phyloP scores from a whole-genome alignment of 139 green algal genomes.

The Picochlorum costavermella region DNA sequence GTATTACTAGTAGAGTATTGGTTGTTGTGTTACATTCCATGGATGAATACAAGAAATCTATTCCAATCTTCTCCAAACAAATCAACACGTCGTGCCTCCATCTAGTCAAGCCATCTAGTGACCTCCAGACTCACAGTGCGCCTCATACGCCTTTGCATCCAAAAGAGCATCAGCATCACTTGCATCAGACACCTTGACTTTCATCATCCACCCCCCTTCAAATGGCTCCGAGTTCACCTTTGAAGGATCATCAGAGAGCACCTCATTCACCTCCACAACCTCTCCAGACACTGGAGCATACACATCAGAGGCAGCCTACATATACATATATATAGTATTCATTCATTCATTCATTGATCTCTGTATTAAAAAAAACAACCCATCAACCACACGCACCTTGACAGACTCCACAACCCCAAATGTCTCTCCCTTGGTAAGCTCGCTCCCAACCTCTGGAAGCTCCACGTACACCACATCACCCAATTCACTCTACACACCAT shows the following conservation, averaged over 20 bases:
- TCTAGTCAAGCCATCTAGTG: neutral
- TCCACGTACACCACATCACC: constrained; percentile 98
- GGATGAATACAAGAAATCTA: no score
- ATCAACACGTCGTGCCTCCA: no score
- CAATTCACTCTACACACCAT: constrained; percentile 62
- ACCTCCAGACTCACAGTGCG: constrained; percentile 36
- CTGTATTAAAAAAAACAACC: no score
- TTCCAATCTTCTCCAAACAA: no score
- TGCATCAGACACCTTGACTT: constrained; percentile 84
- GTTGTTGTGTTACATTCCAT: no score
- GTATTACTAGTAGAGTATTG: no score
- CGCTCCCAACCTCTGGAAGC: constrained; percentile 85
- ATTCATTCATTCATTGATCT: neutral
- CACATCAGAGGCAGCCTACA: constrained; percentile 86
- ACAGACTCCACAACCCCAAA: constrained; percentile 98
- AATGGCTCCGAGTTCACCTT: constrained; percentile 78
- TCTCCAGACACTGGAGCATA: constrained; percentile 84
- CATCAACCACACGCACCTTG: constrained; percentile 54
- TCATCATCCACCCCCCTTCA: constrained; percentile 88
- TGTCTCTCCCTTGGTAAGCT: constrained; percentile 68
- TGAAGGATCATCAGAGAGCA: constrained; percentile 63
- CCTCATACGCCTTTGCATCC: constrained; percentile 71
- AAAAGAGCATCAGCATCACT: constrained; percentile 65
- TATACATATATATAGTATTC: neutral
- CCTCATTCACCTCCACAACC: constrained; percentile 79